Evolutionary conservation across 768 basidiomycete species (phyloP).

Genomic region (Strobilomyces confusus): DNA sequence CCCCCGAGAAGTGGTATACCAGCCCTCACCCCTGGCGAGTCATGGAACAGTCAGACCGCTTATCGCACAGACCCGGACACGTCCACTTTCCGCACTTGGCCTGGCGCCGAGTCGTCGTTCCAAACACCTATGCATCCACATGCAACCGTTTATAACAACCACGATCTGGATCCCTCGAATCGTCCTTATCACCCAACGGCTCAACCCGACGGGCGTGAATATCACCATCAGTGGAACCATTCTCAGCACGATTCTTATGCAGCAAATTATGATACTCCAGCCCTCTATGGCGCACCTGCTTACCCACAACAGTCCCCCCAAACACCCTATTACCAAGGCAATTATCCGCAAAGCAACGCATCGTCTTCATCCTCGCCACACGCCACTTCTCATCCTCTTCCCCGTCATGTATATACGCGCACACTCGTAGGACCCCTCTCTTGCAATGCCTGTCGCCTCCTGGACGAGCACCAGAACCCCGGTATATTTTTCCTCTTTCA

Average conservation of each 20-base stretch:
- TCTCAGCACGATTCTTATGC: conserved; percentile 25
- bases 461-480: conserved; percentile 78
- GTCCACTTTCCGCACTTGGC: conserved; percentile 51
- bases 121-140: conserved; percentile 28
- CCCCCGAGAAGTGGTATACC: conserved; percentile 23
- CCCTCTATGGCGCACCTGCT: conserved; percentile 23
- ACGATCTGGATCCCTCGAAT: conserved; percentile 41
- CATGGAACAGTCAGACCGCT: conserved; percentile 21
- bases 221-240: conserved; percentile 29
- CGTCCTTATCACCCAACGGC: conserved; percentile 29
- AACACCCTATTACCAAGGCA: conserved; percentile 29
- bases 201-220: conserved; percentile 38
- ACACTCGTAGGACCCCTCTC: conserved; percentile 89
- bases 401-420: conserved; percentile 74
- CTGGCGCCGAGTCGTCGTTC: conserved; percentile 36
- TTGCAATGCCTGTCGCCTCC: conserved; percentile 78
- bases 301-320: conserved; percentile 29
- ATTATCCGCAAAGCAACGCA: conserved; percentile 21
- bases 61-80: conserved; percentile 30
- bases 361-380: conserved; percentile 30
- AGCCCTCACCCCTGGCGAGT: conserved; percentile 12
- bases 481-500: conserved; percentile 96
- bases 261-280: conserved; percentile 22
- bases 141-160: conserved; percentile 21
- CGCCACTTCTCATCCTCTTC: conserved; percentile 39